Evolutionary conservation across 2,329 filamentous ascomycete species (phyloP), one percentile per base, ranked within the genome.

Genomic region (Diplodia sapinea): DNA sequence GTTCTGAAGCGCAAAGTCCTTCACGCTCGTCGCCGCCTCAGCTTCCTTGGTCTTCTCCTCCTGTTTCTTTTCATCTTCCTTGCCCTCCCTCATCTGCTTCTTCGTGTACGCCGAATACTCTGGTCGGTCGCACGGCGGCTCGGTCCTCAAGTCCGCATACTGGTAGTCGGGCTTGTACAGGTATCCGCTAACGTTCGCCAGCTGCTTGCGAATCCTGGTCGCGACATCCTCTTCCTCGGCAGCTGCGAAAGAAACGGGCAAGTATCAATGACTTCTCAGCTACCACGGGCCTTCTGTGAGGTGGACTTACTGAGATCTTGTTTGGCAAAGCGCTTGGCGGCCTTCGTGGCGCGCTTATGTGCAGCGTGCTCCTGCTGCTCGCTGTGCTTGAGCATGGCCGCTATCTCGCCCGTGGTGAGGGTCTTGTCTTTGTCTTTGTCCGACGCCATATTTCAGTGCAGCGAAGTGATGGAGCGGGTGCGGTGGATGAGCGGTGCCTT

Each of bases 121-220:
- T 1, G 65, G 65, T 11, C 31, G 29, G 47, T 33, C 15, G 47
- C 55, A 62, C 2, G 55, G 47, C 9, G 55, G 31, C 49, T 61
- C 55, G 15, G 65, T 61, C n/a, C 65, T 49, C 23, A 67, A n/a
- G 12, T 62, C 20, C 8, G 33, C 36, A 15, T 52, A 31, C 15
- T 62, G n/a, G 26, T 67, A 67, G 8, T 43, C 56, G 2, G 65
- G 49, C 9, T 55, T 52, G 55, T 67, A 67, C 11, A 52, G 4
- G 65, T 50, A 67, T 11, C 65, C 65, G 50, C 55, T 26, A 11
- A 55, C n/a, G 47, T 67, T 67, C 4, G 65, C 65, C 5, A 55
- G 47, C 49, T n/a, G 9, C 8, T 33, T 38, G 38, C 52, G 64
- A n/a, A 59, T 43, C 7, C 12, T 7, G 26, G 17, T 31, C 17